phyloP scores from a whole-genome alignment of 192 early-diverging fungal genomes.

The Rhizophagus clarus region DNA sequence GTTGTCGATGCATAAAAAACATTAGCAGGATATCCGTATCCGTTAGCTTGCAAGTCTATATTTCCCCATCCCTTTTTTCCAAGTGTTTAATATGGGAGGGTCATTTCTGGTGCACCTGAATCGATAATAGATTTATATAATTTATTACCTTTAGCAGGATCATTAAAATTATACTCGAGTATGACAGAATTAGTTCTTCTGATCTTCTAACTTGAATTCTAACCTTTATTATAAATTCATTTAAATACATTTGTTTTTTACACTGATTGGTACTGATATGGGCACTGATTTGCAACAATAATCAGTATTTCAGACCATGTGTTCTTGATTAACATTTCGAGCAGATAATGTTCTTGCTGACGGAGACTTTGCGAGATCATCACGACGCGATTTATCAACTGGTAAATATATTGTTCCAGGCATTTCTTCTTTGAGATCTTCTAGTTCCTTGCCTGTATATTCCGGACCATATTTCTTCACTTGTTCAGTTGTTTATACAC shows the following conservation, averaged over 20 bases:
- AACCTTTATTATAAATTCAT: slow-evolving; percentile 19
- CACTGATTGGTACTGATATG: neutral
- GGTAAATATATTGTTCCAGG: neutral
- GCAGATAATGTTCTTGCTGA: slow-evolving; percentile 2
- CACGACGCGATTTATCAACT: slow-evolving; percentile 14
- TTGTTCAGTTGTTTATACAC: slow-evolving; percentile 14
- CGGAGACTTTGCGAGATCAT: neutral
- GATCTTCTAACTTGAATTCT: slow-evolving; percentile 20
- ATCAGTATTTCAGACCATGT: slow-evolving; percentile 25
- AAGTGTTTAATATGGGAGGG: neutral
- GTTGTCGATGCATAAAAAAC: neutral
- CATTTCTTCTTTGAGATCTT: slow-evolving; percentile 14
- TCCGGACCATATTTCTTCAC: slow-evolving; percentile 17
- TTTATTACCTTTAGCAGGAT: neutral
- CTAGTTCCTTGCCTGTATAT: slow-evolving; percentile 19
- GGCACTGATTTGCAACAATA: slow-evolving; percentile 2
- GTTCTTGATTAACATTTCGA: slow-evolving; percentile 20
- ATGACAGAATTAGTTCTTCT: neutral
- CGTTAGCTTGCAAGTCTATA: neutral
- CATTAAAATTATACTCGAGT: slow-evolving; percentile 15
- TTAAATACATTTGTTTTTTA: neutral
- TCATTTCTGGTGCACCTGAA: neutral
- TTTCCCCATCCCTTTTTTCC: neutral
- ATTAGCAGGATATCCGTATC: neutral
- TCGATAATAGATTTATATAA: slow-evolving; percentile 15